Evolutionary conservation across 495 filamentous ascomycete species (phyloP), one percentile per base, ranked within the genome.

Genomic region (Barbatosphaeria neglecta): DNA sequence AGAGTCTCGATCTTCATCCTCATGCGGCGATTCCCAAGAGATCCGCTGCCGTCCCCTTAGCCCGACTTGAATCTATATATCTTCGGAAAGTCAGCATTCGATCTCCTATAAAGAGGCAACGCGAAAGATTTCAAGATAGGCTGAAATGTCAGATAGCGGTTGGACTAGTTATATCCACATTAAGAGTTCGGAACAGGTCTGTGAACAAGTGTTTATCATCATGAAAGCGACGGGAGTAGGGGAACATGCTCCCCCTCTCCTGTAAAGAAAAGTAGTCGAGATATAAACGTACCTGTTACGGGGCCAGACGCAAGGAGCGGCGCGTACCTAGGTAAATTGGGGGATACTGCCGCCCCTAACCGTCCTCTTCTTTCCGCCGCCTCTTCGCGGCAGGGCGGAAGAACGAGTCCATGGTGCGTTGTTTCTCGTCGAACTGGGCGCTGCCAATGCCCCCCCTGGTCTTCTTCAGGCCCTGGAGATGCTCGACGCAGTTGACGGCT

Each of bases 381-480:
- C 77, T 76, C 57, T 83, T 82, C 42, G 61, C 50, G n/a, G 58
- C 37, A 19, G 67, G 58, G 1, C 44, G 37, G 28, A 88, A 85
- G 63, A 93, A 93, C n/a, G 75, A 75, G 10, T 88, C 84, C 51
- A 89, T 68, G 3, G 74, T 84, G 55, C 75, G 75, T 58, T 93
- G 88, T 15, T 70, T 73, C 22, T 71, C 72, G 54, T 95, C 87
- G 60, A 83, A 76, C 45, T 74, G 69, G 33, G 82, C 67, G 57
- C 84, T 89, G 23, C 86, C 85, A 47, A 93, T 81, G 3, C 86
- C 86, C 17, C 83, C 83, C 41, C 79, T 69, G 18, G 85, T 86
- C 50, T 85, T 82, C 57, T 82, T 87, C 37, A 93, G 67, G 23
- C 80, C 78, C 39, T 67, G 58, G 6, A 95, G 72, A 61, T 95